Evolutionary conservation across 805 yeast species (phyloP).

Genomic region (Lipomyces orientalis): DNA sequence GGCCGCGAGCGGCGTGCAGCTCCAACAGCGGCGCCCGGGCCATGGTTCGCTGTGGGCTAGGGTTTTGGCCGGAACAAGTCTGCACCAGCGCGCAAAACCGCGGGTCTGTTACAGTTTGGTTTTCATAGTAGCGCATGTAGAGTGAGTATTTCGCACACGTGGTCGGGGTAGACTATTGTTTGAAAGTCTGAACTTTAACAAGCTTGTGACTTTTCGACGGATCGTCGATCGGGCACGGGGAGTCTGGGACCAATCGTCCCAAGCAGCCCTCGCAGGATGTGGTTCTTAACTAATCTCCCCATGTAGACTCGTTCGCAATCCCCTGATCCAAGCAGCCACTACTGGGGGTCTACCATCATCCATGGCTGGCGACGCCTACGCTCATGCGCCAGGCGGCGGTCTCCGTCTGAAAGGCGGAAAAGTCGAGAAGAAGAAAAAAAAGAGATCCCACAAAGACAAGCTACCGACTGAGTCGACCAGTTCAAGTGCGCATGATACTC

Average conservation of each 20-base stretch:
- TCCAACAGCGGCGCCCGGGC: neutral
- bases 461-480: constrained; percentile 1
- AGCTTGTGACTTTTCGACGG: neutral
- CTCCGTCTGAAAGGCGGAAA: constrained; percentile 32
- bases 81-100: neutral
- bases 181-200: neutral
- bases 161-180: neutral
- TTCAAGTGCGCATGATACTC: neutral
- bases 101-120: neutral
- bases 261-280: neutral
- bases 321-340: neutral
- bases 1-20: neutral
- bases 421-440: constrained; percentile 29
- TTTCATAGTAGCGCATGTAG: neutral
- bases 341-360: neutral
- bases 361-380: constrained; percentile 29
- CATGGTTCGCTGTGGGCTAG: constrained; percentile 25
- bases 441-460: constrained; percentile 8
- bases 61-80: neutral
- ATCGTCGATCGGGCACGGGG: neutral
- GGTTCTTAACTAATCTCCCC: neutral
- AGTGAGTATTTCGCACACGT: neutral
- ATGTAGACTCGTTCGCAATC: neutral
- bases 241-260: constrained; percentile 26
- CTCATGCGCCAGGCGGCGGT: constrained; percentile 23